These are phyloP conservation scores for Penicillium hesseltinei DNA, from an alignment of 2,329 filamentous ascomycete species.

Conservation along the genomic window DNA sequence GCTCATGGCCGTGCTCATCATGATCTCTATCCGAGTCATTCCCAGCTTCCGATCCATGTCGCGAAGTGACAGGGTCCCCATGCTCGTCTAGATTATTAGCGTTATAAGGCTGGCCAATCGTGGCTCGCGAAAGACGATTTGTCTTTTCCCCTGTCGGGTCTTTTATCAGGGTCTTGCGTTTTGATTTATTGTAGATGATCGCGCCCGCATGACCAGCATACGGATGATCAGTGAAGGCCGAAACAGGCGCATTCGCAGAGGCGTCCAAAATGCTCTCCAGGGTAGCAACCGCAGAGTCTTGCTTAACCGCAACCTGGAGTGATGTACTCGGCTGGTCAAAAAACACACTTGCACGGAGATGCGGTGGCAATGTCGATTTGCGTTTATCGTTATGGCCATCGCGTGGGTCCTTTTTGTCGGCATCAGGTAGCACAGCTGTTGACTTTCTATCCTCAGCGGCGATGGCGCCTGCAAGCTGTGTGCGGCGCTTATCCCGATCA, in stretches of 20 bases:
- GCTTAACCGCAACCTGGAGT: conserved; percentile 58
- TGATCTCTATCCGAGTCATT: conserved; percentile 20
- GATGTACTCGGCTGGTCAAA: conserved; percentile 68
- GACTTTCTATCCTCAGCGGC: conserved; percentile 55
- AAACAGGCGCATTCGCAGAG: conserved; percentile 81
- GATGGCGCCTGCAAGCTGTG: conserved; percentile 68
- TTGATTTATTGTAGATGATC: conserved; percentile 66
- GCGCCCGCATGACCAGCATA: conserved; percentile 73
- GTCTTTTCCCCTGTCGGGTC: conserved; percentile 29
- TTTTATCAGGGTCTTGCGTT: conserved; percentile 29
- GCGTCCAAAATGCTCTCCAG: conserved; percentile 91
- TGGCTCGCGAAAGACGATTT: conserved; percentile 32
- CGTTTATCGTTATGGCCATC: conserved; percentile 24
- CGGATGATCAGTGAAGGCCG: conserved; percentile 85
- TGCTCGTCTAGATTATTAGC: conserved; percentile 3
- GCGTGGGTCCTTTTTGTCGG: conserved; percentile 18
- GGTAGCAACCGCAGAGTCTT: conserved; percentile 82
- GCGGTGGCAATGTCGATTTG: conserved; percentile 66
- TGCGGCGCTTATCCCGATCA: conserved; percentile 67
- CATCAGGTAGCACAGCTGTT: conserved; percentile 45
- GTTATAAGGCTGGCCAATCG: conserved; percentile 23
- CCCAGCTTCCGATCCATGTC: background rate
- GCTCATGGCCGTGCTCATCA: conserved; percentile 14
- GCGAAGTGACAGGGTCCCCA: background rate
- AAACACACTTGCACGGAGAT: conserved; percentile 85